Base-by-base conservation (phyloP, 1,284 basidiomycete genomes). In the Wallemia ichthyophaga region DNA sequence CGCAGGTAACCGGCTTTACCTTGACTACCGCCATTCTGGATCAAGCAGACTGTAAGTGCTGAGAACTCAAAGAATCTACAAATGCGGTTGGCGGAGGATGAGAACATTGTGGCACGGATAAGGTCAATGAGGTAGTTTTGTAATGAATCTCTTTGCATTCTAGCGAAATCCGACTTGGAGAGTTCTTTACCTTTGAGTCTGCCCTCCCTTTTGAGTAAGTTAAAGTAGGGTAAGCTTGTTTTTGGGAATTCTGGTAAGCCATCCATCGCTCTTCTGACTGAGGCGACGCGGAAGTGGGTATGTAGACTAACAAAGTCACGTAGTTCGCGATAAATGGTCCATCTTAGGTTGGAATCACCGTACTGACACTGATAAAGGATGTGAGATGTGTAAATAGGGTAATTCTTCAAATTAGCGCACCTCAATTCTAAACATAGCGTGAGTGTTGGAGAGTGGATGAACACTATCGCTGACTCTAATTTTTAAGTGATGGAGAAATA, bases 21-120 rank as follows among this genome's bases (percentile, higher is more conserved):
- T 65, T 86, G 84, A 7, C 72, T 72, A 1, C 91, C 89, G 5
- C 87, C 86, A 2, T 81, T 79, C 33, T 80, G 82, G 0, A 89
- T 86, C 5, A 92, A 76, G 3, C 79, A 71, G 59, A 96, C 79
- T 1, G 84, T 91, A 26, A 98, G 73, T 0, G 89, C 82, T 57
- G 86, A 91, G 57, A 98, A 77, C 69, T 99, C 94, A 60, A 99
- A 78, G 71, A 98, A 99, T n/a, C 81, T 81, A 61, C 85, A 83
- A 0, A 98, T 71, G 25, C 91, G 80, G 66, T 96, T 98, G 0
- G 87, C 80, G 55, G 89, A 81, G 0, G 92, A 86, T 65, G 89
- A 85, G 72, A 96, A 96, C 85, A 96, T 94, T 56, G 92, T 88
- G 1, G 84, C 82, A 25, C 83, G 79, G 62, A 95, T 88, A 13